A percentile compares a stretch with the other conserved stretches of the same genome.
Conservation (phyloP, 345 rosid genomes). For the Heritiera littoralis region DNA sequence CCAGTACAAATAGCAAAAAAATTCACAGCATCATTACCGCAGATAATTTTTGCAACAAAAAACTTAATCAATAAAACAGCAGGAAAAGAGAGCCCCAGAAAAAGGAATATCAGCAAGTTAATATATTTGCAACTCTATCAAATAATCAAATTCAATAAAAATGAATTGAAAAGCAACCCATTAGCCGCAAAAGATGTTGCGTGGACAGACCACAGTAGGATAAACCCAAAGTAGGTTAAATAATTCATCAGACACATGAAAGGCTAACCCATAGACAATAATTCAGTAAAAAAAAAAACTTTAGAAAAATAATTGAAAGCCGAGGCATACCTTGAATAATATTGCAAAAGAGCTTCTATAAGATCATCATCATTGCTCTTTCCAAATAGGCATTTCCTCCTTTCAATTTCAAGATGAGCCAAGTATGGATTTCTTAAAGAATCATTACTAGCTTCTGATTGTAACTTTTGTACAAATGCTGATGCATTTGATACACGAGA, state of each 20-base stretch:
- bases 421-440: constrained; percentile 68
- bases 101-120: background rate
- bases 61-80: background rate
- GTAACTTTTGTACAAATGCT: constrained; percentile 65
- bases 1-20: background rate
- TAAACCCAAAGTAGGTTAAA: background rate
- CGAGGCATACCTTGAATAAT: constrained; percentile 60
- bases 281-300: background rate
- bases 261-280: background rate
- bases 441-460: constrained; percentile 45
- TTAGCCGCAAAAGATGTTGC: background rate
- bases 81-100: background rate
- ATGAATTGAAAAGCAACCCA: constrained; percentile 8
- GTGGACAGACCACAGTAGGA: background rate
- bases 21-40: background rate
- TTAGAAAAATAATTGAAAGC: background rate
- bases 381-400: constrained; percentile 73
- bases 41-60: background rate
- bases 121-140: background rate
- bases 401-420: constrained; percentile 82
- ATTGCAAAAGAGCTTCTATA: constrained; percentile 61
- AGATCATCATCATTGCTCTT: constrained; percentile 57
- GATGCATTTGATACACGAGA: constrained; percentile 70
- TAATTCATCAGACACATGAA: background rate
- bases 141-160: background rate